Percentiles rank a stretch among this genome's conserved stretches.
phyloP scores from a whole-genome alignment of 257 asterid species.

The Salvia splendens region DNA sequence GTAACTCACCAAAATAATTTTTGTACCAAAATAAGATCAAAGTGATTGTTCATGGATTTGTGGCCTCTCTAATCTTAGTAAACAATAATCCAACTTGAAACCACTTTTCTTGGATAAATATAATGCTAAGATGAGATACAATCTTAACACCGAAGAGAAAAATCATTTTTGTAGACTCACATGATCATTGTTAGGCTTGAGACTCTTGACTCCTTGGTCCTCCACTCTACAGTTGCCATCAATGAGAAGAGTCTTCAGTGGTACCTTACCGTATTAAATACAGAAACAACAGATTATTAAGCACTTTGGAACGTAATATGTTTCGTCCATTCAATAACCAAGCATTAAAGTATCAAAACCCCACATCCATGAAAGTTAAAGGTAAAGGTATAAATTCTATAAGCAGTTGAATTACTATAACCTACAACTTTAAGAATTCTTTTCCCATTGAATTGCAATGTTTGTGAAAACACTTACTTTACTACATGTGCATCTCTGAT shows the following conservation, averaged over 20 bases:
- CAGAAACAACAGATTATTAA: conserved; percentile 18
- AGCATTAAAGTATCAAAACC: conserved; percentile 1
- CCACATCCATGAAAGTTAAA: conserved; percentile 2
- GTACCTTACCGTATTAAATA: conserved; percentile 52
- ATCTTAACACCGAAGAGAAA: conserved; percentile 17
- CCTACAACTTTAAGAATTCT: neutral
- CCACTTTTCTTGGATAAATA: conserved; percentile 18
- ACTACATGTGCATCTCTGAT: conserved; percentile 6
- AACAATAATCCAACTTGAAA: conserved; percentile 2
- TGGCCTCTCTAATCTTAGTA: neutral
- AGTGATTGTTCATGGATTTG: neutral
- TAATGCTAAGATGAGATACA: conserved; percentile 3
- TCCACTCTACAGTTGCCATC: conserved; percentile 97
- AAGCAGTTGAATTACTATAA: conserved; percentile 1
- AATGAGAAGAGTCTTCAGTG: conserved; percentile 73
- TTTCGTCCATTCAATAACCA: conserved; percentile 6
- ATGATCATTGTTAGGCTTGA: conserved; percentile 61
- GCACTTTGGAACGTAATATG: neutral
- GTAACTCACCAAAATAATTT: neutral
- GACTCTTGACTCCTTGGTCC: conserved; percentile 92
- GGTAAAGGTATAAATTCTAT: neutral
- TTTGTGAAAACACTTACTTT: conserved; percentile 1
- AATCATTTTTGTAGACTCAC: conserved; percentile 45
- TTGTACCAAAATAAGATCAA: neutral
- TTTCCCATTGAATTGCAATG: conserved; percentile 11